Evolutionary conservation across 2,329 filamentous ascomycete species (phyloP).

Genomic region (Hymenoscyphus linearis): DNA sequence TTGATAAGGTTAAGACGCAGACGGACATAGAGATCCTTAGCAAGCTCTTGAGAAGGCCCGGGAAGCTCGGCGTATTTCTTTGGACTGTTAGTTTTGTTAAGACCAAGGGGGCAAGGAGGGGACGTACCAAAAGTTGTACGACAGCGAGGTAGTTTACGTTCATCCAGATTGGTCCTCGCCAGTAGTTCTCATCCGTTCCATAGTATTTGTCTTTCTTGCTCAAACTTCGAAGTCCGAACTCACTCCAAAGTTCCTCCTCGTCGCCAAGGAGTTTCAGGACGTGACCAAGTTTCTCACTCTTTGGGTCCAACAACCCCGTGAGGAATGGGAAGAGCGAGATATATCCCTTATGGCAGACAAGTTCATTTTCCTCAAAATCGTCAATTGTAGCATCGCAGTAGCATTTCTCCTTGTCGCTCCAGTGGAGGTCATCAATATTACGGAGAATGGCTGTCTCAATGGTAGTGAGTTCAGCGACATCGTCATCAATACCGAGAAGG

Average conservation of each 20-base stretch:
- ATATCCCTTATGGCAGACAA: slow-evolving; percentile 96
- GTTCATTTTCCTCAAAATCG: slow-evolving; percentile 82
- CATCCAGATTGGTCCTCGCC: slow-evolving; percentile 91
- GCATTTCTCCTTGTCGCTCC: slow-evolving; percentile 72
- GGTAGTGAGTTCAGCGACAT: slow-evolving; percentile 65
- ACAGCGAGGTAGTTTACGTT: slow-evolving; percentile 92
- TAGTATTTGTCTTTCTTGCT: slow-evolving; percentile 80
- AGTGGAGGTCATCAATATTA: slow-evolving; percentile 92
- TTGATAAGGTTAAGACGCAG: slow-evolving; percentile 81
- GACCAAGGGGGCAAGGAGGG: slow-evolving; percentile 20
- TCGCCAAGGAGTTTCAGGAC: slow-evolving; percentile 74
- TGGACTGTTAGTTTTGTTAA: slow-evolving; percentile 36
- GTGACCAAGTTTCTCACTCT: slow-evolving; percentile 68
- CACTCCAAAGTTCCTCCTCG: slow-evolving; percentile 83
- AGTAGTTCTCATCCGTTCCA: slow-evolving; percentile 93
- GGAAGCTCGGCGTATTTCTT: slow-evolving; percentile 51
- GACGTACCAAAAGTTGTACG: slow-evolving; percentile 66
- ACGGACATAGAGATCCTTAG: slow-evolving; percentile 66
- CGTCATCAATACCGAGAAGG: slow-evolving; percentile 69
- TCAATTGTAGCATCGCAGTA: slow-evolving; percentile 97
- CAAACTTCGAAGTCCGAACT: slow-evolving; percentile 81
- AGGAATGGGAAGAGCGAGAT: slow-evolving; percentile 91
- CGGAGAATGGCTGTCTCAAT: slow-evolving; percentile 71
- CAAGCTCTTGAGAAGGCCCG: slow-evolving; percentile 64
- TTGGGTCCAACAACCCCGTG: slow-evolving; percentile 68